phyloP scores from a whole-genome alignment of 495 filamentous ascomycete genomes.

The Aspergillus campestris region DNA sequence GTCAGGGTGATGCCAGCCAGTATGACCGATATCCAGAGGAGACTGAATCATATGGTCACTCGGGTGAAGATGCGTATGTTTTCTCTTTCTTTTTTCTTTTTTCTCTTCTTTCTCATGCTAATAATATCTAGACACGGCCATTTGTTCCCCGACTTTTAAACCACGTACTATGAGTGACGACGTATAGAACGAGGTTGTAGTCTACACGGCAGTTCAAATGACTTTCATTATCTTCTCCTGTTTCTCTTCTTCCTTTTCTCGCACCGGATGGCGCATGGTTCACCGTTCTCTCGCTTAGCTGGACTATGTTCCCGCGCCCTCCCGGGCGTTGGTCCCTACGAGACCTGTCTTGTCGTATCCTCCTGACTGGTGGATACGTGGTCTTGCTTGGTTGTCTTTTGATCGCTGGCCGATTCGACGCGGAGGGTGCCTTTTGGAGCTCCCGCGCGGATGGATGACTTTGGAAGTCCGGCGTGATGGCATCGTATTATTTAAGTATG shows the following conservation, averaged over 20 bases:
- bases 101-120: conserved; percentile 7
- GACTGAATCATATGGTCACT: conserved; percentile 75
- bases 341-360: background rate
- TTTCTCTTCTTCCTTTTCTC: background rate
- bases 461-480: conserved; percentile 1
- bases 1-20: conserved; percentile 90
- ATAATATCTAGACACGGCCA: conserved; percentile 49
- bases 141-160: conserved; percentile 67
- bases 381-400: conserved; percentile 5
- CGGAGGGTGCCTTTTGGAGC: conserved; percentile 1
- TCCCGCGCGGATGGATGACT: background rate
- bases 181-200: conserved; percentile 9
- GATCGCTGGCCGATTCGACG: conserved; percentile 16
- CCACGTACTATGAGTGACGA: conserved; percentile 29
- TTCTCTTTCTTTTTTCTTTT: background rate
- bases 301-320: too few species aligned
- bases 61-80: conserved; percentile 76
- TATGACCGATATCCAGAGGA: conserved; percentile 98
- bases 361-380: background rate
- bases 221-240: background rate
- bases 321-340: background rate
- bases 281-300: too few species aligned
- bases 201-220: too few species aligned
- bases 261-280: too few species aligned
- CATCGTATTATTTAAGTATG: background rate